Evolutionary conservation across 495 filamentous ascomycete genomes (phyloP).

Genomic region (Trypethelium eluteriae): DNA sequence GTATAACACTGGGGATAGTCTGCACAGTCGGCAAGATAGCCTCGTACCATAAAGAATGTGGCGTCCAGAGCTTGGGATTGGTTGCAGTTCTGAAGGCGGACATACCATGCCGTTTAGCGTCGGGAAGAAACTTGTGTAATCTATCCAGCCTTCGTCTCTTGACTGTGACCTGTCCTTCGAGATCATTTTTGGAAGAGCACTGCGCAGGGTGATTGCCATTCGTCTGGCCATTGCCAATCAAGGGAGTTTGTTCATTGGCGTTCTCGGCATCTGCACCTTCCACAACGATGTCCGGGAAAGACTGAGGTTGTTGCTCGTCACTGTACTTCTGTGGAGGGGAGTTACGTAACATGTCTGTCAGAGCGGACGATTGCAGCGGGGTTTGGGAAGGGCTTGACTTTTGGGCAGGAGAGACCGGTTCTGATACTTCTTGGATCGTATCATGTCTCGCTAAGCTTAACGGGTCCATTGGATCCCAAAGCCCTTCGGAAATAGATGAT

Average conservation of each 20-base stretch:
- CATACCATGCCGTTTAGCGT: neutral
- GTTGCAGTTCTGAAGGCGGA: constrained; percentile 28
- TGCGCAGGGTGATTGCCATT: neutral
- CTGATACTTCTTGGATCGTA: constrained; percentile 53
- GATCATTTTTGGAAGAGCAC: constrained; percentile 7
- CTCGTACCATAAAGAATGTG: constrained; percentile 53
- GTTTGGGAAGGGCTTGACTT: constrained; percentile 33
- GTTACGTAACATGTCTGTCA: constrained; percentile 22
- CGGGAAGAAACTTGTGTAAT: neutral
- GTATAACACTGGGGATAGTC: constrained; percentile 73
- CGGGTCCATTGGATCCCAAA: constrained; percentile 26
- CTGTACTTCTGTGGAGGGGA: constrained; percentile 16
- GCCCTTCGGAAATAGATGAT: constrained; percentile 17
- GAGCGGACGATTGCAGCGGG: constrained; percentile 28
- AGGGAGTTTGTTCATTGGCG: constrained; percentile 34
- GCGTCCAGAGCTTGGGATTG: constrained; percentile 68
- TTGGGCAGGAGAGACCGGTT: constrained; percentile 47
- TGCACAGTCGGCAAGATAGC: constrained; percentile 58
- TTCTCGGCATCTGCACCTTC: constrained; percentile 19
- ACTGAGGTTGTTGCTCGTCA: constrained; percentile 2
- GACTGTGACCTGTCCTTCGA: constrained; percentile 24
- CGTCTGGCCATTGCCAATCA: neutral
- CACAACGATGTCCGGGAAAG: constrained; percentile 21
- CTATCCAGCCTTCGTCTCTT: constrained; percentile 16
- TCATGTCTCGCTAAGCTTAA: constrained; percentile 21